These are phyloP conservation scores for Aschersonia sp. DNA, from an alignment of 2,329 filamentous ascomycete species.

Conservation along the genomic window DNA sequence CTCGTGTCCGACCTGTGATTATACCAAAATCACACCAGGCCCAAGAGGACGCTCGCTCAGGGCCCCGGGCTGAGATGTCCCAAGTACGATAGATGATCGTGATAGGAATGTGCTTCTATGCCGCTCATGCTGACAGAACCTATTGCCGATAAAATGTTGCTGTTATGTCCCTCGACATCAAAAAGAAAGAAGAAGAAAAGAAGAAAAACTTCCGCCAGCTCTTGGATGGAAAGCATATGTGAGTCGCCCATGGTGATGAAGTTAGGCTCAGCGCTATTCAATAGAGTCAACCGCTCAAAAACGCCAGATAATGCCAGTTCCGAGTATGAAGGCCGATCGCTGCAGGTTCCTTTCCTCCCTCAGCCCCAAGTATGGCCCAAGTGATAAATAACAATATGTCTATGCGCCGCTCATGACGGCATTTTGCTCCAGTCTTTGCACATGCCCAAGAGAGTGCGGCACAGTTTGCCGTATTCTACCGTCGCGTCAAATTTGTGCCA, in stretches of 20 bases:
- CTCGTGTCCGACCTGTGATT: slow-evolving; percentile 9
- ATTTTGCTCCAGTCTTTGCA: slow-evolving; percentile 10
- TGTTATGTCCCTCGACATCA: no score
- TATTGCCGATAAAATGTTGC: no score
- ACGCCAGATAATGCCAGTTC: not conserved
- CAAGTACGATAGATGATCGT: no score
- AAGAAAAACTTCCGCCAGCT: no score
- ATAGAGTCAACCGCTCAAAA: not conserved
- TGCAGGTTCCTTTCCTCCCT: no score
- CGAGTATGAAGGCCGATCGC: no score
- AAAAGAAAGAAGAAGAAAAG: no score
- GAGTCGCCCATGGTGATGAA: not conserved
- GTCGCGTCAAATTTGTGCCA: slow-evolving; percentile 8
- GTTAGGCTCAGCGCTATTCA: not conserved
- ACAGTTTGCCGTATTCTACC: slow-evolving; percentile 12
- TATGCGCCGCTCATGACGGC: not conserved
- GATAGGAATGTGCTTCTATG: no score
- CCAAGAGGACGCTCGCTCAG: slow-evolving; percentile 3
- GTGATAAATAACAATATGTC: not conserved
- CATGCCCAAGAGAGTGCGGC: slow-evolving; percentile 9
- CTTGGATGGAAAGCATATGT: no score
- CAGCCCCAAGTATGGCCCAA: not conserved
- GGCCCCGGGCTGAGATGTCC: not conserved
- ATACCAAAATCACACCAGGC: slow-evolving; percentile 4
- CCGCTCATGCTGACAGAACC: no score